Evolutionary conservation across 768 basidiomycete genomes (phyloP).

Genomic region (Podaxis sp.): DNA sequence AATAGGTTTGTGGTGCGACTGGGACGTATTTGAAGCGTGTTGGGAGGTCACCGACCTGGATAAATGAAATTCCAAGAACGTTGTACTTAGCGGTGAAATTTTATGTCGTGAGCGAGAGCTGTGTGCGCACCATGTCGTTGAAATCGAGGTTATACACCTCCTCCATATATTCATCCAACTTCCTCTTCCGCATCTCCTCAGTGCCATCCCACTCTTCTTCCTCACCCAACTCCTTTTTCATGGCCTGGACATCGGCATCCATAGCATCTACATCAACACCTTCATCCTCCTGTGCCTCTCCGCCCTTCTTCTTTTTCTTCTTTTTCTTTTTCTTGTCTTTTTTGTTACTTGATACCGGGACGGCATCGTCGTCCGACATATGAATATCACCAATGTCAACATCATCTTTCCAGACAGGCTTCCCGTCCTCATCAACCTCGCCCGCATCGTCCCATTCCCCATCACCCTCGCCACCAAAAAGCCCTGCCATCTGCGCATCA

Average conservation of each 20-base stretch:
- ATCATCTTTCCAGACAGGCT: slow-evolving; percentile 92
- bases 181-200: slow-evolving; percentile 86
- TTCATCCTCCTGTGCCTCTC: slow-evolving; percentile 39
- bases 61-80: background rate
- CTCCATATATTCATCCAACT: slow-evolving; percentile 86
- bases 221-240: slow-evolving; percentile 15
- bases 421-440: slow-evolving; percentile 41
- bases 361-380: slow-evolving; percentile 31
- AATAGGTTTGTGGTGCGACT: slow-evolving; percentile 58
- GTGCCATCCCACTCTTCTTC: slow-evolving; percentile 78
- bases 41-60: slow-evolving; percentile 81
- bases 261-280: slow-evolving; percentile 61
- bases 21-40: slow-evolving; percentile 93
- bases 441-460: slow-evolving; percentile 34
- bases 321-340: slow-evolving; percentile 34
- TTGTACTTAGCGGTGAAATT: background rate
- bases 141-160: slow-evolving; percentile 90
- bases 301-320: slow-evolving; percentile 58
- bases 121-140: slow-evolving; percentile 81
- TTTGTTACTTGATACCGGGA: slow-evolving; percentile 17
- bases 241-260: slow-evolving; percentile 42
- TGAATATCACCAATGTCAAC: slow-evolving; percentile 74
- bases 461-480: slow-evolving; percentile 48
- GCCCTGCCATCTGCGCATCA: slow-evolving; percentile 74
- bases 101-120: background rate